Conservation (phyloP, 169 alveolate species). For the Plasmodium ovale region DNA sequence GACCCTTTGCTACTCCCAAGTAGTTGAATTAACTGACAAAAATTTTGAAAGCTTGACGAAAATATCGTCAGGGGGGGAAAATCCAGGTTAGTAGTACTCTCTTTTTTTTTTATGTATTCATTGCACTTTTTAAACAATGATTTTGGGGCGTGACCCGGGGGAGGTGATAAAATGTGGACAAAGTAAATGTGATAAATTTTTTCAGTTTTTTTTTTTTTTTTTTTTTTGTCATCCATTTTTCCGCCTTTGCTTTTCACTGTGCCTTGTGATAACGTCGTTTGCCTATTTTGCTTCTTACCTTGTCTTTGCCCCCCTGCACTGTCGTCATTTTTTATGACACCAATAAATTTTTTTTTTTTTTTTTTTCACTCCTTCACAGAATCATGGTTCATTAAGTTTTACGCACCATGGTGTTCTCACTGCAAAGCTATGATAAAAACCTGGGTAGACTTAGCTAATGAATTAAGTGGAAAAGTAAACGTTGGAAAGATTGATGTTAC, state of each 20-base stretch:
- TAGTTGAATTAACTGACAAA: constrained; percentile 79
- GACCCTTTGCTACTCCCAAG: constrained; percentile 49
- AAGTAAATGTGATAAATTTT: too few species aligned
- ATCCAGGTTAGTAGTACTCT: constrained; percentile 76
- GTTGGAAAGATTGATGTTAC: constrained; percentile 90
- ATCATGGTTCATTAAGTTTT: constrained; percentile 93
- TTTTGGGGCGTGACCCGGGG: too few species aligned
- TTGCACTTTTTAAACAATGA: background rate
- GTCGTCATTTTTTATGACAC: background rate
- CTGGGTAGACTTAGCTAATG: constrained; percentile 96
- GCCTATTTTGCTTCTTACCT: too few species aligned
- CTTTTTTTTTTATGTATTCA: background rate
- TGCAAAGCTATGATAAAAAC: constrained; percentile 90
- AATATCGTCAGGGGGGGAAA: constrained; percentile 84
- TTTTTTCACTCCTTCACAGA: constrained; percentile 75
- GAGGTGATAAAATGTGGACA: too few species aligned
- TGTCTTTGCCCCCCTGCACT: too few species aligned
- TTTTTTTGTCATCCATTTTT: background rate
- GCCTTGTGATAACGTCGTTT: too few species aligned
- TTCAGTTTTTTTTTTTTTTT: background rate
- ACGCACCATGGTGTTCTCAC: constrained; percentile 96
- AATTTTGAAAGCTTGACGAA: constrained; percentile 83
- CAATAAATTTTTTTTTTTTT: background rate
- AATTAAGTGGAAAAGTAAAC: constrained; percentile 87
- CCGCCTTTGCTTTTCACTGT: background rate